Conservation (phyloP, 139 green algal genomes). For the Haematococcus sp. region DNA sequence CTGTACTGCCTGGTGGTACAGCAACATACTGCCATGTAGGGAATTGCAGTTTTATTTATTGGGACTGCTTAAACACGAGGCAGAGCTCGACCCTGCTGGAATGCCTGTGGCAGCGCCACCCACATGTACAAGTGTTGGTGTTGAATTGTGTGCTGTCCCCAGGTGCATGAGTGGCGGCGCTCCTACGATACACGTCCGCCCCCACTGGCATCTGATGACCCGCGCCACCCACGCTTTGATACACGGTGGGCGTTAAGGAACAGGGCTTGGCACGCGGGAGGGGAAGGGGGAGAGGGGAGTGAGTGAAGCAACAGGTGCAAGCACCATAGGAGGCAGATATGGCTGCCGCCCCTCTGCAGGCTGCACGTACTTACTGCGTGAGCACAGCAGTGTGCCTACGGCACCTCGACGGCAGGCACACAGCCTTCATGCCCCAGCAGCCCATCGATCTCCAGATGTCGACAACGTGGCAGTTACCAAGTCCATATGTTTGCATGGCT, state of each 20-base stretch:
- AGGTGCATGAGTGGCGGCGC: constrained; percentile 46
- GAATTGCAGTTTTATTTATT: neutral
- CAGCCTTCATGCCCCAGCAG: too few species aligned
- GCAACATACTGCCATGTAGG: neutral
- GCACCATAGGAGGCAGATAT: too few species aligned
- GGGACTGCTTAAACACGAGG: neutral
- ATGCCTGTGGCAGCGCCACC: neutral
- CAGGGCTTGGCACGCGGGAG: too few species aligned
- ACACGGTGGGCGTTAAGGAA: constrained; percentile 1
- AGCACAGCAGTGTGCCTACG: too few species aligned
- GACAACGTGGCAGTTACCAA: too few species aligned
- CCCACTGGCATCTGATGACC: constrained; percentile 6
- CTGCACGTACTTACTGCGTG: too few species aligned
- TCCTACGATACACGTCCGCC: constrained; percentile 21
- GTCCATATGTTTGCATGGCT: neutral
- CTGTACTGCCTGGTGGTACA: neutral
- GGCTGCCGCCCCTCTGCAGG: too few species aligned
- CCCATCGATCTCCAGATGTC: too few species aligned
- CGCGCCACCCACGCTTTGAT: constrained; percentile 21
- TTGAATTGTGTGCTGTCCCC: neutral
- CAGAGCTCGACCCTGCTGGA: neutral
- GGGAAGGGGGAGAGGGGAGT: too few species aligned
- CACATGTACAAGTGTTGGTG: too few species aligned
- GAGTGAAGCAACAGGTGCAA: neutral
- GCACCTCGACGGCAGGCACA: too few species aligned